Evolutionary conservation across 495 filamentous ascomycete species (phyloP).

Genomic region (Hypoxylon crocopeplum): DNA sequence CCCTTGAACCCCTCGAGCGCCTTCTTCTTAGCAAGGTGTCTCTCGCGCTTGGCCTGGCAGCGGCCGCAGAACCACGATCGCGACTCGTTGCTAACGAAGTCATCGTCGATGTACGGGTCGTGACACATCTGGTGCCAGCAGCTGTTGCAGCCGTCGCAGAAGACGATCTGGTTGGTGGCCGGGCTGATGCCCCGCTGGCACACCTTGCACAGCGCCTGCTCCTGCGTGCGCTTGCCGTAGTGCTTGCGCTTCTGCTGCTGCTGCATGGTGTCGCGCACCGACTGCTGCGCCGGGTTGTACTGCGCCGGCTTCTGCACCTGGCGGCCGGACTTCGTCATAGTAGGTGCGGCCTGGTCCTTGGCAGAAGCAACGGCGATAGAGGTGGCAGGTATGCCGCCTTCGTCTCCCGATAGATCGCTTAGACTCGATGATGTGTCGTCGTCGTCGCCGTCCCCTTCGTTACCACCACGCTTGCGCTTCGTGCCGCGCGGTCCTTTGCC

Average conservation of each 20-base stretch:
- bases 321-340: slow-evolving; percentile 83
- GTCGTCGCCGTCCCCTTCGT: slow-evolving; percentile 50
- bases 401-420: slow-evolving; percentile 49
- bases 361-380: slow-evolving; percentile 47
- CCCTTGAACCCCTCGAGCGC: slow-evolving; percentile 36
- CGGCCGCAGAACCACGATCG: slow-evolving; percentile 77
- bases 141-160: slow-evolving; percentile 89
- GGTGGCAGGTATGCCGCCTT: slow-evolving; percentile 55
- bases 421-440: slow-evolving; percentile 43
- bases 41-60: slow-evolving; percentile 63
- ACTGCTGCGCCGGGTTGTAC: slow-evolving; percentile 67
- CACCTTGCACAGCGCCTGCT: slow-evolving; percentile 70
- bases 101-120: slow-evolving; percentile 76
- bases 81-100: slow-evolving; percentile 68
- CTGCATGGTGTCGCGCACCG: slow-evolving; percentile 37
- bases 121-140: slow-evolving; percentile 94
- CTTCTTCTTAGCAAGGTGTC: slow-evolving; percentile 49
- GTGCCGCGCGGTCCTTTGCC: slow-evolving; percentile 36
- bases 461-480: slow-evolving; percentile 59
- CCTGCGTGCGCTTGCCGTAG: slow-evolving; percentile 57
- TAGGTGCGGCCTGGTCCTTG: slow-evolving; percentile 56
- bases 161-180: slow-evolving; percentile 83
- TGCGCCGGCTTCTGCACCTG: slow-evolving; percentile 75
- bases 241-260: slow-evolving; percentile 47
- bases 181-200: slow-evolving; percentile 82